Evolutionary conservation across 2,329 filamentous ascomycete species (phyloP).

Genomic region (Xylariaceae sp.): DNA sequence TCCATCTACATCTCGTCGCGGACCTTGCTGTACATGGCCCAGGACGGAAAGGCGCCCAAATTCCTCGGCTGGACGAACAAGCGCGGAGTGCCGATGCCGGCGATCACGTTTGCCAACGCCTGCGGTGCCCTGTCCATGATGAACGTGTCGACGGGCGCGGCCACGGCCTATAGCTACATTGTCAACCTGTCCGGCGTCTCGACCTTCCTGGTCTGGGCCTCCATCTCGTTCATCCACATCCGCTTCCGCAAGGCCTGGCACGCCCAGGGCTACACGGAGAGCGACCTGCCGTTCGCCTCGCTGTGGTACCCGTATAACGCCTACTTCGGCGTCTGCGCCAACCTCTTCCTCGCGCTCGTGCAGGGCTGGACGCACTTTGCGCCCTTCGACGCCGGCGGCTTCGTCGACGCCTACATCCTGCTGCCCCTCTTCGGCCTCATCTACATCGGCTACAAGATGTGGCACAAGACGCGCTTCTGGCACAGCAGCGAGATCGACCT

Average conservation of each 20-base stretch:
- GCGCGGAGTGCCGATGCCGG: slow-evolving; percentile 53
- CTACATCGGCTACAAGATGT: slow-evolving; percentile 46
- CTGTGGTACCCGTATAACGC: slow-evolving; percentile 50
- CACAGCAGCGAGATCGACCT: slow-evolving; percentile 47
- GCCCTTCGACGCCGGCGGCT: slow-evolving; percentile 50
- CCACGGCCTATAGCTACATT: slow-evolving; percentile 59
- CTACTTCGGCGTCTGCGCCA: slow-evolving; percentile 50
- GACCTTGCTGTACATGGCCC: slow-evolving; percentile 69
- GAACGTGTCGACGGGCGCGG: slow-evolving; percentile 61
- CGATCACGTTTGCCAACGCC: slow-evolving; percentile 60
- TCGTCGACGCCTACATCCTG: slow-evolving; percentile 57
- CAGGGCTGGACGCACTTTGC: slow-evolving; percentile 55
- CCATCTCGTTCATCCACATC: slow-evolving; percentile 63
- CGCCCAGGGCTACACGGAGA: slow-evolving; percentile 45
- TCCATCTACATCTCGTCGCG: slow-evolving; percentile 72
- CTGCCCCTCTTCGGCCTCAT: slow-evolving; percentile 53
- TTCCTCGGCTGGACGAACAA: slow-evolving; percentile 62
- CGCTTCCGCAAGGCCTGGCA: slow-evolving; percentile 60
- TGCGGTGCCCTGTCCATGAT: slow-evolving; percentile 69
- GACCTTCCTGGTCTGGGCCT: slow-evolving; percentile 65
- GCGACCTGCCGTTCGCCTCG: slow-evolving; percentile 49
- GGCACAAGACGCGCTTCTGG: slow-evolving; percentile 45
- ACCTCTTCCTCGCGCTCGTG: slow-evolving; percentile 51
- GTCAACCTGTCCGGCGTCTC: slow-evolving; percentile 63
- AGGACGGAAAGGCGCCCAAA: slow-evolving; percentile 61